Conservation (phyloP, 2,329 filamentous ascomycete species). For the Rachicladosporium sp. region DNA sequence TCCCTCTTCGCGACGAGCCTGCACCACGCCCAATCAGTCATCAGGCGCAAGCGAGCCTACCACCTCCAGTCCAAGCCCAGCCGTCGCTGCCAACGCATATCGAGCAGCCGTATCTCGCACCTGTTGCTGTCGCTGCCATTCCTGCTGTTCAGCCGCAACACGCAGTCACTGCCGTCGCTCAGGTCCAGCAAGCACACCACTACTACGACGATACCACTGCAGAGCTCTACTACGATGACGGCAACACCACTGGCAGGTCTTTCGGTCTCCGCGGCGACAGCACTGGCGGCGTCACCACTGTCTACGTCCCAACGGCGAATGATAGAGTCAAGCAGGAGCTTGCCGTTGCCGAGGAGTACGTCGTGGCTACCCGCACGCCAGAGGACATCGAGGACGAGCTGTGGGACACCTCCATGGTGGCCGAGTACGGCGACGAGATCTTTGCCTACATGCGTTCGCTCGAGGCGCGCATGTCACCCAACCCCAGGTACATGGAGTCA, state of each 20-base stretch:
- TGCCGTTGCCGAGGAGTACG: constrained; percentile 51
- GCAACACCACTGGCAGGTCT: constrained; percentile 64
- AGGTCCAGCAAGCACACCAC: constrained; percentile 5
- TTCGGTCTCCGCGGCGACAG: constrained; percentile 60
- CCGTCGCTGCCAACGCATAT: constrained; percentile 1
- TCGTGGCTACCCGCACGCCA: constrained; percentile 51
- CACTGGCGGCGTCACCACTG: constrained; percentile 48
- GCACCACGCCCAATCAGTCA: constrained; percentile 4
- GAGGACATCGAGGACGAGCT: constrained; percentile 80
- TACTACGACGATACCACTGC: constrained; percentile 45
- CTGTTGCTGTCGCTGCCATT: constrained; percentile 1
- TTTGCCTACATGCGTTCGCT: constrained; percentile 82
- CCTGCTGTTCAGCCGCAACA: constrained; percentile 2
- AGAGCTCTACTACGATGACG: constrained; percentile 60
- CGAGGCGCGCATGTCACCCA: constrained; percentile 78
- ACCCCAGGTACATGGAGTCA: constrained; percentile 89
- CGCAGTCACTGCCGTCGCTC: neutral
- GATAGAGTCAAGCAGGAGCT: constrained; percentile 61
- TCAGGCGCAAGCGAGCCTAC: constrained; percentile 1
- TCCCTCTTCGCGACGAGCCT: constrained; percentile 18
- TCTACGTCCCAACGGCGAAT: constrained; percentile 63
- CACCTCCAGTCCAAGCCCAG: constrained; percentile 2
- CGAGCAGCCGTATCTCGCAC: constrained; percentile 5
- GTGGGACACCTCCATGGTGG: constrained; percentile 95
- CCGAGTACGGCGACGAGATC: constrained; percentile 92